Base-by-base conservation (phyloP, 495 filamentous ascomycete genomes). In the Astrocystis sublimbata region DNA sequence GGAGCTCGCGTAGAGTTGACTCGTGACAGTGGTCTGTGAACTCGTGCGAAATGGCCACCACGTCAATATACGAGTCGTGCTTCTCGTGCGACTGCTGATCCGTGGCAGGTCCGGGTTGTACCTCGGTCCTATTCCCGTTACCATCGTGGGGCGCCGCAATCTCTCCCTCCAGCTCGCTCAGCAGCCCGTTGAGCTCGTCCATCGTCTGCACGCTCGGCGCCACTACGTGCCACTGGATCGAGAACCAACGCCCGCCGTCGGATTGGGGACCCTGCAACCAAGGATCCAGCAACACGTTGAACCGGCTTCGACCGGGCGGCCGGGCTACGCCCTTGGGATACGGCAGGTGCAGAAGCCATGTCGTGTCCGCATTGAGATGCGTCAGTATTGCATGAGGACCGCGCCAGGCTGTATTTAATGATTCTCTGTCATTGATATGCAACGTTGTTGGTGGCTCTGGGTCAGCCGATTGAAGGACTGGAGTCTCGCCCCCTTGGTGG, bases 1-100 rank as follows among this genome's bases (percentile, higher is more conserved):
- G 60, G 12, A 85, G 64, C 53, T 83, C 75, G 45, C 78, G 65
- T 9, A 86, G 74, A 26, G 83, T 86, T 7, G 75, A 69, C 57
- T 78, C 70, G 60, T 86, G 83, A 65, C 81, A 85, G 69, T 86
- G 84, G 67, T 86, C 82, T 7, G 82, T 84, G 55, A 85, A 86
- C 66, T 87, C 83, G 64, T 85, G 82, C 28, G 68, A 76, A 31
- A 85, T 73, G 42, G 74, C 69, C 0, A 85, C 79, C 7, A 67
- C 73, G 65, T 86, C 83, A 38, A 85, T 10, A 31, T 59, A 59
- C 35, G 31, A 28, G 41, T 42, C 38, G 3, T 5, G n/a, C 15
- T 12, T 42, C 19, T 8, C n/a, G 45, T 9, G 15, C 12, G 17
- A 23, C 36, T 15, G 31, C 51, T 15, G 42, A 21, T 28, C 43